Evolutionary conservation across 1,284 basidiomycete species (phyloP).

Genomic region (Heterobasidion annosum): DNA sequence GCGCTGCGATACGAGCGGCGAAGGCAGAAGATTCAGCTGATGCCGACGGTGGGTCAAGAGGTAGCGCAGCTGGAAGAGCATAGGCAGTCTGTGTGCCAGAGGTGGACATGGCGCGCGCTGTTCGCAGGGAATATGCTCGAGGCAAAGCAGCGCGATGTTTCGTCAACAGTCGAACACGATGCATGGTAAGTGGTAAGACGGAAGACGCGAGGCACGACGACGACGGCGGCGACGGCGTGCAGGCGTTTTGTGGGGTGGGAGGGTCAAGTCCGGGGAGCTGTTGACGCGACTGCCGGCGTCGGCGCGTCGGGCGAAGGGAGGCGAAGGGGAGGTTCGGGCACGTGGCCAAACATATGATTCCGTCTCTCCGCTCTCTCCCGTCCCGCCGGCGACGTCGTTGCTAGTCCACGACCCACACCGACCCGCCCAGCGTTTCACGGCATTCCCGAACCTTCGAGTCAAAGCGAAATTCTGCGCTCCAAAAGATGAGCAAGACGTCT

Average conservation of each 20-base stretch:
- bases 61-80: conserved; percentile 31
- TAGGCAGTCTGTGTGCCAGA: conserved; percentile 11
- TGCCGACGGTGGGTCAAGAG: conserved; percentile 54
- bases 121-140: not conserved
- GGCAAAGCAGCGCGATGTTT: not conserved
- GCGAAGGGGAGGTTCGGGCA: not conserved
- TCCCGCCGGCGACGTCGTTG: too few species aligned
- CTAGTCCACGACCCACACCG: too few species aligned
- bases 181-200: not conserved
- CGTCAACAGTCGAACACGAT: not conserved
- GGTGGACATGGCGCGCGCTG: conserved; percentile 3
- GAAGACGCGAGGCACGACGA: not conserved
- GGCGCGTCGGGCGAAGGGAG: too few species aligned
- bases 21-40: conserved; percentile 63
- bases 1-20: conserved; percentile 49
- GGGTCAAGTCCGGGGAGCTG: not conserved
- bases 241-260: not conserved
- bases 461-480: too few species aligned
- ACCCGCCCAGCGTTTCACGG: too few species aligned
- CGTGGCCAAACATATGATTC: not conserved
- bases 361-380: not conserved
- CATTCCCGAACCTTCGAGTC: too few species aligned
- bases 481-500: too few species aligned
- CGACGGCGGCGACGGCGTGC: not conserved
- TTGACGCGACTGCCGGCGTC: not conserved